phyloP scores from a whole-genome alignment of 1,284 basidiomycete genomes.

The Puccinia sorghi region DNA sequence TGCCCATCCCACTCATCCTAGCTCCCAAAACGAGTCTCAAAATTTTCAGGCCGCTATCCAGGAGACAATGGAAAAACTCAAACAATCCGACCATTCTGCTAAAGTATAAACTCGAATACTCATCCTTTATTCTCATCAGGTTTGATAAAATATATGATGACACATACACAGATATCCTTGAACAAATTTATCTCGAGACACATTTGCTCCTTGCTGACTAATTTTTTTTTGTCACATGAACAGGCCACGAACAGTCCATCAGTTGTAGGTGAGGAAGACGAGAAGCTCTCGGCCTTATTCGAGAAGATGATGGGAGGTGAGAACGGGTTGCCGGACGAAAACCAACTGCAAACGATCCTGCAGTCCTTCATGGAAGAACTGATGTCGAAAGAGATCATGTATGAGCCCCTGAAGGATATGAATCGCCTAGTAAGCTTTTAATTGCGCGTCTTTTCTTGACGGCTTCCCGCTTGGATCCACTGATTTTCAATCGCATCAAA shows the following conservation, averaged over 20 bases:
- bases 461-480: not conserved
- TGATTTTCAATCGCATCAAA: not conserved
- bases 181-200: not conserved
- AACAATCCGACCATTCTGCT: slow-evolving; percentile 44
- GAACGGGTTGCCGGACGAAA: slow-evolving; percentile 62
- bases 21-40: not conserved
- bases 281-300: slow-evolving; percentile 43
- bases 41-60: slow-evolving; percentile 46
- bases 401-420: slow-evolving; percentile 88
- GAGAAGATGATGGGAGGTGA: slow-evolving; percentile 53
- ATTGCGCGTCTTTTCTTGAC: not conserved
- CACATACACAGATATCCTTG: not conserved
- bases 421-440: slow-evolving; percentile 69
- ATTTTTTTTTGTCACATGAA: not conserved
- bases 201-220: not conserved
- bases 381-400: slow-evolving; percentile 88
- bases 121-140: slow-evolving; percentile 17
- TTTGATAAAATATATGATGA: slow-evolving; percentile 1
- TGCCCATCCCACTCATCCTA: not conserved
- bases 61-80: slow-evolving; percentile 49
- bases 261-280: slow-evolving; percentile 23
- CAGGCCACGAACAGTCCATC: slow-evolving; percentile 23
- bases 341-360: slow-evolving; percentile 72
- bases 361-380: slow-evolving; percentile 91
- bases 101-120: slow-evolving; percentile 45